Percentiles rank a stretch among this genome's conserved stretches.
phyloP scores from a whole-genome alignment of 2,329 filamentous ascomycete genomes.

The Bisporella sp. region DNA sequence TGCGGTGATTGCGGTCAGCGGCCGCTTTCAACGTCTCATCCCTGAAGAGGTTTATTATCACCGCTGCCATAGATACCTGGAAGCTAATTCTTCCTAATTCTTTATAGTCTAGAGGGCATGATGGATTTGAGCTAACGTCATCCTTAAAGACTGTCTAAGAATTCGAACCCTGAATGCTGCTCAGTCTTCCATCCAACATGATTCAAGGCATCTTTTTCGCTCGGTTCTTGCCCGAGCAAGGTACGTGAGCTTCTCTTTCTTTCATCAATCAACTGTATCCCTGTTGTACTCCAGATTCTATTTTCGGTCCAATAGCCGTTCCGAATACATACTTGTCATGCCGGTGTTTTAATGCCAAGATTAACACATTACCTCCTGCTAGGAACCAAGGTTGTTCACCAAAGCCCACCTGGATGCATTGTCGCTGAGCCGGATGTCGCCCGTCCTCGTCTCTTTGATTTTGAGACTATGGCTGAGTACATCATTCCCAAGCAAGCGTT shows the following conservation, averaged over 20 bases:
- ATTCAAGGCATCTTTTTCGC: conserved; percentile 68
- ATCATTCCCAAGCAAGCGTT: conserved; percentile 93
- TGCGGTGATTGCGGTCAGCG: no score
- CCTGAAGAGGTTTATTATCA: no score
- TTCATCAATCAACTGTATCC: neutral
- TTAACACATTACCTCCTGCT: neutral
- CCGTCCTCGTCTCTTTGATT: conserved; percentile 68
- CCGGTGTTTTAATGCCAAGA: neutral
- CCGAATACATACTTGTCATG: neutral
- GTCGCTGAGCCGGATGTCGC: conserved; percentile 39
- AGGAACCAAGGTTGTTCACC: conserved; percentile 58
- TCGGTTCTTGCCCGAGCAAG: conserved; percentile 59
- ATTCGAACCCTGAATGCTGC: no score
- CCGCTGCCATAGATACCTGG: no score
- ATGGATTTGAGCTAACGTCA: no score
- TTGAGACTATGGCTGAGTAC: conserved; percentile 81
- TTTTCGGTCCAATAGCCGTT: neutral
- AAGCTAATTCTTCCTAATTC: no score
- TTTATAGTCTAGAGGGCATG: no score
- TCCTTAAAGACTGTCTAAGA: no score
- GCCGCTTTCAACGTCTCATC: no score
- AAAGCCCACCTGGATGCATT: conserved; percentile 56
- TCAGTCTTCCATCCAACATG: conserved; percentile 34
- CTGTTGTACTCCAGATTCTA: neutral
- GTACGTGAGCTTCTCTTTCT: conserved; percentile 29